Conservation (phyloP, 352 stramenopile species). For the Hyaloperonospora arabidopsidis region DNA sequence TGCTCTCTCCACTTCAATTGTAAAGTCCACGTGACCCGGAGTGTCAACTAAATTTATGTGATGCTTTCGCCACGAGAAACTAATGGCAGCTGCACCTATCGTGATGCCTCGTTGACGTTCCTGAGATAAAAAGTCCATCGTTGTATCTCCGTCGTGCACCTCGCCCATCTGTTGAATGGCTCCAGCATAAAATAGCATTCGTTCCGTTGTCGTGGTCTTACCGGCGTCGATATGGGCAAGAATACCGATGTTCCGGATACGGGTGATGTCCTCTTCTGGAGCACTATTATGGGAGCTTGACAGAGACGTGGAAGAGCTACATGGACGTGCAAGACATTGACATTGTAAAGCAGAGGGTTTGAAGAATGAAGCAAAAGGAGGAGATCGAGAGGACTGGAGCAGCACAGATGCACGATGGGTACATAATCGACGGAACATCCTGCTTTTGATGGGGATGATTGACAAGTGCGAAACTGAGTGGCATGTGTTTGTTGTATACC, state of each 20-base stretch:
- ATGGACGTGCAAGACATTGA: constrained; percentile 12
- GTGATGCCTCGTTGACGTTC: constrained; percentile 98
- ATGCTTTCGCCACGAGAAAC: constrained; percentile 91
- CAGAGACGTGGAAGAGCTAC: constrained; percentile 11
- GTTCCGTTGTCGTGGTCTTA: constrained; percentile 98
- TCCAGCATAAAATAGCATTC: constrained; percentile 97
- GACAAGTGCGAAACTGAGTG: no score
- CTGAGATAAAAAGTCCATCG: constrained; percentile 83
- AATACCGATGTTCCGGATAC: constrained; percentile 96
- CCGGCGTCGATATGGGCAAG: constrained; percentile 98
- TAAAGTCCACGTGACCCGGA: constrained; percentile 97
- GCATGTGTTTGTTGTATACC: no score
- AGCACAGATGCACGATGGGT: constrained; percentile 8
- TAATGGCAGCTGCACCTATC: constrained; percentile 95
- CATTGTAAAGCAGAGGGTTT: not conserved
- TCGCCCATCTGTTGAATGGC: constrained; percentile 60
- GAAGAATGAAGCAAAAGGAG: not conserved
- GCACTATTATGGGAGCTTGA: constrained; percentile 8
- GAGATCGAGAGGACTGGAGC: constrained; percentile 3
- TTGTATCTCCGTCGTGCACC: constrained; percentile 70
- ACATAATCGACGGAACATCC: constrained; percentile 16
- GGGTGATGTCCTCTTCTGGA: constrained; percentile 18
- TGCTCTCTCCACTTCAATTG: constrained; percentile 95
- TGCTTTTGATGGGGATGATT: no score
- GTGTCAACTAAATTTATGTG: constrained; percentile 98